phyloP scores from a whole-genome alignment of 1,284 basidiomycete genomes.

The Leccinum solheimii region DNA sequence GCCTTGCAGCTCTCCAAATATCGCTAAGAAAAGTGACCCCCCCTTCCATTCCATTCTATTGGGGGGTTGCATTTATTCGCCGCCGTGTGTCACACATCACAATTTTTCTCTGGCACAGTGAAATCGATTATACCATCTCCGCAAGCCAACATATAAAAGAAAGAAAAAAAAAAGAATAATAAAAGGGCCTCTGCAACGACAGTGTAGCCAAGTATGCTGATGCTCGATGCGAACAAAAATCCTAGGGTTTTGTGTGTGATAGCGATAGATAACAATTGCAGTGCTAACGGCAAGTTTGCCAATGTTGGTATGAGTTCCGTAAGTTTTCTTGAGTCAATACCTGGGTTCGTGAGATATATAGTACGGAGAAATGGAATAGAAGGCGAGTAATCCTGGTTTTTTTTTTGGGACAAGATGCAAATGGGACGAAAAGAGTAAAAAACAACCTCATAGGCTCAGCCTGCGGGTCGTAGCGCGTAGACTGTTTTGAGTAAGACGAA shows the following conservation, averaged over 20 bases:
- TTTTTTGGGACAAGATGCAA: conserved; percentile 26
- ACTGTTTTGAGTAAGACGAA: conserved; percentile 14
- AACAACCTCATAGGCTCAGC: conserved; percentile 30
- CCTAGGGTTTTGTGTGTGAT: conserved; percentile 30
- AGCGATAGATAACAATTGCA: conserved; percentile 39
- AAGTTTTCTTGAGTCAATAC: conserved; percentile 34
- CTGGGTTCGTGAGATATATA: conserved; percentile 39
- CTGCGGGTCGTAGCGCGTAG: conserved; percentile 17
- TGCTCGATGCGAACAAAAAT: conserved; percentile 30
- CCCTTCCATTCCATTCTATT: conserved; percentile 20
- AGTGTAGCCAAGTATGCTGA: conserved; percentile 25
- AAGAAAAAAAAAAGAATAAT: background rate
- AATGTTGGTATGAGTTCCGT: conserved; percentile 38
- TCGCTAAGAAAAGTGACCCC: conserved; percentile 34
- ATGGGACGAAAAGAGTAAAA: conserved; percentile 15
- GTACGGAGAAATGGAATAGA: conserved; percentile 36
- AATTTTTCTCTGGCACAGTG: conserved; percentile 16
- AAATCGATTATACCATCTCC: conserved; percentile 18
- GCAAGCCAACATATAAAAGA: conserved; percentile 5
- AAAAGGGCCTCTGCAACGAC: conserved; percentile 19
- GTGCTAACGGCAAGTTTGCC: conserved; percentile 28
- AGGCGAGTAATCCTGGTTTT: conserved; percentile 27
- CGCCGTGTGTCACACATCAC: background rate
- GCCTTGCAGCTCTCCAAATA: conserved; percentile 17
- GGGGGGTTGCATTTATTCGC: conserved; percentile 6